Evolutionary conservation across 78 protist species (phyloP), one percentile per base, ranked within the genome.

Genomic region (Carpediemonas membranifera): DNA sequence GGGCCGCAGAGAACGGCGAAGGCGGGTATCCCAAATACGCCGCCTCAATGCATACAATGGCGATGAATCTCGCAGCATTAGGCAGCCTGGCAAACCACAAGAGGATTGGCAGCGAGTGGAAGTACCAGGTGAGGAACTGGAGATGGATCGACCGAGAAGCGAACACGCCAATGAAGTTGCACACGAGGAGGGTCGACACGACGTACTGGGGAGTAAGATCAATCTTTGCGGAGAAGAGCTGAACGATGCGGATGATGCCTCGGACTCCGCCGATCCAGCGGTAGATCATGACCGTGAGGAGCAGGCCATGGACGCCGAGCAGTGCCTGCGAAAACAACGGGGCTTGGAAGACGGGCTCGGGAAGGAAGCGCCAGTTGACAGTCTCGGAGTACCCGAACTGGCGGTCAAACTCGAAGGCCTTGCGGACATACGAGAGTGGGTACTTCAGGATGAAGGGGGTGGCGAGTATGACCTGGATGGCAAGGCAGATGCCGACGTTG

Each of bases 91-190:
- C n/a, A n/a, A n/a, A n/a, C n/a, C n/a, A 90, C 0, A 87, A 65
- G 15, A 91, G 79, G 11, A 51, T 54, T 1, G 91, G 91, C 7
- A 91, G 34, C 2, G 87, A 15, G 80, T 89, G 94, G 62, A 68
- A 86, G 71, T 88, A 91, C 93, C 88, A 88, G n/a, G 58, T 7
- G 71, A 87, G 89, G 74, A 91, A 91, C 61, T 91, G 96, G 65
- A 72, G 87, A 82, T 91, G 96, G n/a, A 91, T 69, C 50, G 90
- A 63, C 25, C 94, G 75, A 18, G 91, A 72, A 39, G 65, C 86
- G 56, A 73, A 69, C 7, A 91, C 64, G n/a, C 93, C 96, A 31
- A 85, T 53, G 7, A 84, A 53, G 68, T 91, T 91, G 55, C 65
- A 19, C n/a, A 78, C 57, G 57, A 90, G 79, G 54, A 90, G 63